Conservation (phyloP, 2,329 filamentous ascomycete species). For the Alternaria viburni region DNA sequence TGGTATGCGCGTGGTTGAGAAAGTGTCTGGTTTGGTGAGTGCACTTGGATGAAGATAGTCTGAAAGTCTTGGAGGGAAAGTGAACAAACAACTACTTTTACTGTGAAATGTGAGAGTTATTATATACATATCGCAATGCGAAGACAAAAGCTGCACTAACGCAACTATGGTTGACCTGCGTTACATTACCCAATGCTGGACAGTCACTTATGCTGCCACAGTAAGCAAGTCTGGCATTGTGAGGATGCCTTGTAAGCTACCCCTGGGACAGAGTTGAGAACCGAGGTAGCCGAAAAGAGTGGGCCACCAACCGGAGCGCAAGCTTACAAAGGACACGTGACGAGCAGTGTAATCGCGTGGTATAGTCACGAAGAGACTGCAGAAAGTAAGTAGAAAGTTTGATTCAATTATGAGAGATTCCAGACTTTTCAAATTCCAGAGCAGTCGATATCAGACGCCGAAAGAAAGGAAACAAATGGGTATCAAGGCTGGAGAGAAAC, state of each 20-base stretch:
- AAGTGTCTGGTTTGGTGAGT: not conserved
- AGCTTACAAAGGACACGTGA: not conserved
- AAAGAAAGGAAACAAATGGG: not conserved
- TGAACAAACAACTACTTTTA: not conserved
- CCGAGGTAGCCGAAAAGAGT: not conserved
- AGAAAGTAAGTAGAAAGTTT: not conserved
- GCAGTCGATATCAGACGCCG: not conserved
- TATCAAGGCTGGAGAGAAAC: not conserved
- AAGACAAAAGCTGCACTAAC: no score
- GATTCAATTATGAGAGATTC: not conserved
- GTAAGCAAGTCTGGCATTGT: not conserved
- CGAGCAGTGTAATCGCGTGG: not conserved
- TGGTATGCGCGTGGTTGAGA: not conserved
- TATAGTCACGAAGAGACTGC: not conserved
- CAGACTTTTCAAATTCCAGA: not conserved
- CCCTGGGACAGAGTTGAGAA: not conserved
- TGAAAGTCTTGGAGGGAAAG: not conserved
- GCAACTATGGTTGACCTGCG: not conserved
- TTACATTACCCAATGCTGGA: not conserved
- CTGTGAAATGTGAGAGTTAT: not conserved
- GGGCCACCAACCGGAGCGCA: not conserved
- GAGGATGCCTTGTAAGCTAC: accelerated
- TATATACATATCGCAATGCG: not conserved
- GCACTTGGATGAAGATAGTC: not conserved
- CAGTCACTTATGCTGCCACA: not conserved